Evolutionary conservation across 305 asterid genomes (phyloP).

Genomic region (Fraxinus sp.): DNA sequence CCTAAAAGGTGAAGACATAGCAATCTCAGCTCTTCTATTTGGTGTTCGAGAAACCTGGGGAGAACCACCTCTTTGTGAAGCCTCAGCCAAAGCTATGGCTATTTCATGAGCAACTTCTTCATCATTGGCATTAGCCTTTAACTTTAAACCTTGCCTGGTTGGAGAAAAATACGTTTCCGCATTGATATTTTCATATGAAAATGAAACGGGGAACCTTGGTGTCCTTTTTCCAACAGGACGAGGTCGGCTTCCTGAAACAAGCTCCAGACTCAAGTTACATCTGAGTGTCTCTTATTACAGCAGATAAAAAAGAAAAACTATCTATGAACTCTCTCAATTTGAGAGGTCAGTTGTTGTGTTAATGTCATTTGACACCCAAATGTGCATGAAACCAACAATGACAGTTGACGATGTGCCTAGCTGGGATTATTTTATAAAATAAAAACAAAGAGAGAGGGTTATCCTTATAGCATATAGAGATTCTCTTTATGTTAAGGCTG

Average conservation of each 20-base stretch:
- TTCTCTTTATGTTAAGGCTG: background rate
- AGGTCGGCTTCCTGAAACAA: constrained; percentile 68
- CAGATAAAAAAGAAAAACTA: background rate
- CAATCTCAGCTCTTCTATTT: constrained; percentile 64
- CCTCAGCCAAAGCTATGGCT: constrained; percentile 85
- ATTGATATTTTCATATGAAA: constrained; percentile 51
- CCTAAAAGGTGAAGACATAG: constrained; percentile 68
- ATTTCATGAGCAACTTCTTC: constrained; percentile 85
- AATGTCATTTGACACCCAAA: background rate
- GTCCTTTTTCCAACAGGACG: constrained; percentile 93
- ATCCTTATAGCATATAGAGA: background rate
- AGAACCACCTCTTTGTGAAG: constrained; percentile 83
- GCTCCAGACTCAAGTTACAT: constrained; percentile 32
- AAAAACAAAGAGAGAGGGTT: background rate
- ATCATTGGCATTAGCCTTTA: constrained; percentile 54
- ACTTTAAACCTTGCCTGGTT: constrained; percentile 52
- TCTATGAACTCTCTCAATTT: constrained; percentile 1
- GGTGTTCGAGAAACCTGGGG: constrained; percentile 90
- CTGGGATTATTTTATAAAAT: background rate
- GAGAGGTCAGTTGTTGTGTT: background rate
- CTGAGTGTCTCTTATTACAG: constrained; percentile 17
- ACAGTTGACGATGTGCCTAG: background rate
- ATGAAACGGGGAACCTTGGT: constrained; percentile 75
- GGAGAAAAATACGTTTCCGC: constrained; percentile 58
- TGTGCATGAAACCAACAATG: background rate